Evolutionary conservation across 306 rosid genomes (phyloP).

Genomic region (Morella rubra): DNA sequence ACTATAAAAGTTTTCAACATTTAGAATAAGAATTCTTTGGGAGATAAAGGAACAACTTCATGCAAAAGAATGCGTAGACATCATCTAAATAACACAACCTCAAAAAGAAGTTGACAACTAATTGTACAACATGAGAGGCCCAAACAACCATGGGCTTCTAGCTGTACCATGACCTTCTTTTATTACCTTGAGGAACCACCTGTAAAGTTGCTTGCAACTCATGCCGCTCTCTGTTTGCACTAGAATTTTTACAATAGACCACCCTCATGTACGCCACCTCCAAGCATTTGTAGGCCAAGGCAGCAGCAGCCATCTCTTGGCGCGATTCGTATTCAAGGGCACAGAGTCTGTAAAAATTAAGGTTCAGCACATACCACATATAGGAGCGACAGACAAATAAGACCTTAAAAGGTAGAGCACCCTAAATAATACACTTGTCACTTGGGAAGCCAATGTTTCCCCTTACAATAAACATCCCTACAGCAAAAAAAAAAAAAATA

Average conservation of each 20-base stretch:
- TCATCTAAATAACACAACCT: slow-evolving; percentile 24
- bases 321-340: slow-evolving; percentile 63
- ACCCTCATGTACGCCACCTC: slow-evolving; percentile 81
- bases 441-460: background rate
- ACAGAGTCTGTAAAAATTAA: slow-evolving; percentile 59
- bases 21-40: background rate
- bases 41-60: background rate
- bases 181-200: slow-evolving; percentile 71
- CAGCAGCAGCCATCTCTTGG: slow-evolving; percentile 74
- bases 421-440: slow-evolving; percentile 2
- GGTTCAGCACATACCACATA: slow-evolving; percentile 6
- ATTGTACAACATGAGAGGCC: slow-evolving; percentile 12
- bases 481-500: background rate
- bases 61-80: background rate
- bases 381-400: background rate
- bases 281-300: slow-evolving; percentile 92
- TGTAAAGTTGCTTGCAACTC: slow-evolving; percentile 67
- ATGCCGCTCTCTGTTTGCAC: slow-evolving; percentile 46
- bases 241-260: slow-evolving; percentile 55
- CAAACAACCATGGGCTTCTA: slow-evolving; percentile 17
- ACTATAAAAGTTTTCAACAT: background rate
- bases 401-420: slow-evolving; percentile 21
- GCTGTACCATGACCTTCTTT: slow-evolving; percentile 28
- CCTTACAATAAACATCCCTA: background rate
- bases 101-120: slow-evolving; percentile 23